Evolutionary conservation across 2,329 filamentous ascomycete species (phyloP), one percentile per base, ranked within the genome.

Genomic region (Zasmidium angulare): DNA sequence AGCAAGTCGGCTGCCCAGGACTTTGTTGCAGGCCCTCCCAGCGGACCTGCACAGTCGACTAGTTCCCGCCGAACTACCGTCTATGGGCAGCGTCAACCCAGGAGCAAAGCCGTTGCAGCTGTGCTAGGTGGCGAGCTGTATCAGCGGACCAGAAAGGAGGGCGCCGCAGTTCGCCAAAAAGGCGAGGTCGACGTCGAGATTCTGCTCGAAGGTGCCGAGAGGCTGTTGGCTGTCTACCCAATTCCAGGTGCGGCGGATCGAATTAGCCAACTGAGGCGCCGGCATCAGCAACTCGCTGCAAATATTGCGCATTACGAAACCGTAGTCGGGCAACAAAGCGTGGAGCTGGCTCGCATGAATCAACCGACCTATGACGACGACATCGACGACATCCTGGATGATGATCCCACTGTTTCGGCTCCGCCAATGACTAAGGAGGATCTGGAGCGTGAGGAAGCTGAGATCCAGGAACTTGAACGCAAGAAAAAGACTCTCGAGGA

Each of bases 51-150:
- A 46, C 53, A 61, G 19, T 55, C 58, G 19, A 62, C 62, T 36
- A 59, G 61, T 12, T 55, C 62, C 22, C 60, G 83, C 62, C 75
- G 83, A 65, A 80, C 78, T 60, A 84, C 81, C 29, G 80, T 75
- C 65, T 81, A 77, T 62, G 66, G 62, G 17, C 59, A 60, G 21
- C 74, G 76, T 71, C 81, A 79, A 66, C 87, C 85, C 47, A 85
- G 86, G 60, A 90, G 88, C 76, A 96, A 91, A 1, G 93, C 93
- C 10, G 93, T 98, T 1, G 90, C 93, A 2, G 91, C 92, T 7
- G 92, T 98, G 0, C 78, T 98, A 9, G 95, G 95, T 3, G 88
- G 88, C 0, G 90, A 96, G 66, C 85, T 98, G 74, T 91, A 96
- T 74, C 87, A 90, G 49, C 85, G 89, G 72, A 91, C 97, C 50